Percentiles rank a stretch among this genome's conserved stretches.
phyloP scores from a whole-genome alignment of 371 early-diverging fungal genomes.

The Mucor irregularis region DNA sequence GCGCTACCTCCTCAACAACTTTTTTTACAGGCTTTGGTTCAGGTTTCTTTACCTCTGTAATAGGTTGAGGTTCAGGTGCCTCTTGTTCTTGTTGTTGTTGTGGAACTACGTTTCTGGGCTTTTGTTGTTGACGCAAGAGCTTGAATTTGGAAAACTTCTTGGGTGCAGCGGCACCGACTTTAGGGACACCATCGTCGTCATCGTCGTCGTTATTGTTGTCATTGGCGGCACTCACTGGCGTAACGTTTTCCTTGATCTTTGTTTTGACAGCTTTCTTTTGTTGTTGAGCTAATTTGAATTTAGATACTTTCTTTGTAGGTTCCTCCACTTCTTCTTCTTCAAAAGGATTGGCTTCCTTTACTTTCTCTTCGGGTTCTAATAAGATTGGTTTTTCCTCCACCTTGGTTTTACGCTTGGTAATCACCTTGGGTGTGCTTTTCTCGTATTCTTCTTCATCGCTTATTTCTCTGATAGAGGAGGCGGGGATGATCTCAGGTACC shows the following conservation, averaged over 20 bases:
- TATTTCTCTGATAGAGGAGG: background rate
- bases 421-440: slow-evolving; percentile 16
- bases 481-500: background rate
- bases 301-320: slow-evolving; percentile 17
- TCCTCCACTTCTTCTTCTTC: background rate
- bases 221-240: too few relatives aligned
- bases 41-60: too few relatives aligned
- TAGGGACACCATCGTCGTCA: background rate
- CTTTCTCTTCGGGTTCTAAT: background rate
- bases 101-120: too few relatives aligned
- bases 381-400: too few relatives aligned
- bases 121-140: slow-evolving; percentile 16
- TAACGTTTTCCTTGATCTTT: background rate
- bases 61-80: background rate
- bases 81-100: slow-evolving; percentile 14
- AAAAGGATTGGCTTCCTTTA: background rate
- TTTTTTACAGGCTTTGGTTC: too few relatives aligned
- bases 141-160: slow-evolving; percentile 24
- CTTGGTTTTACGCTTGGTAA: slow-evolving; percentile 15
- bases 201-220: too few relatives aligned
- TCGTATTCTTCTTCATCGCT: slow-evolving; percentile 33
- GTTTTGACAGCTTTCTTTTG: slow-evolving; percentile 10
- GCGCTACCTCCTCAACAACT: too few relatives aligned
- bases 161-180: background rate
- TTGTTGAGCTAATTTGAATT: slow-evolving; percentile 20